phyloP scores from a whole-genome alignment of 2,329 filamentous ascomycete genomes.

The Cladosporium phlei region DNA sequence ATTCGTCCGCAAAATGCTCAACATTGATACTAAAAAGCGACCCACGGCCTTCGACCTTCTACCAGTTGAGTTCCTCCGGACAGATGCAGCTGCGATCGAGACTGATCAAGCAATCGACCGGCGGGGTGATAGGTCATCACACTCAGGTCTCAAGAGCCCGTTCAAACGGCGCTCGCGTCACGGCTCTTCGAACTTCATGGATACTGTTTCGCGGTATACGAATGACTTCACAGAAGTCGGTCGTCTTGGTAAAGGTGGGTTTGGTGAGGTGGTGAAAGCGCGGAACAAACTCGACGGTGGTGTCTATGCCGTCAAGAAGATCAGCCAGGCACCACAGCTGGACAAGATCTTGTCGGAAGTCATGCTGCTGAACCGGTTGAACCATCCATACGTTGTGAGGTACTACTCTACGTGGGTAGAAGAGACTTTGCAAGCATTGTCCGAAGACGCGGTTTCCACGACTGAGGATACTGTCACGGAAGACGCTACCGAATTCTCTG shows the following conservation, averaged over 20 bases:
- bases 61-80: slow-evolving; percentile 53
- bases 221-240: slow-evolving; percentile 90
- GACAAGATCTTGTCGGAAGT: slow-evolving; percentile 83
- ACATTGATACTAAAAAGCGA: slow-evolving; percentile 74
- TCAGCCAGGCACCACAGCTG: slow-evolving; percentile 67
- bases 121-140: slow-evolving; percentile 7
- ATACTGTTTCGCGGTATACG: slow-evolving; percentile 64
- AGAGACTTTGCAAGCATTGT: slow-evolving; percentile 40
- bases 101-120: neutral
- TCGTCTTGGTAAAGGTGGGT: slow-evolving; percentile 84
- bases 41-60: slow-evolving; percentile 73
- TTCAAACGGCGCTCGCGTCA: slow-evolving; percentile 27
- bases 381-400: slow-evolving; percentile 80
- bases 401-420: slow-evolving; percentile 97
- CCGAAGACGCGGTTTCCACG: slow-evolving; percentile 26
- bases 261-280: slow-evolving; percentile 93
- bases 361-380: slow-evolving; percentile 82
- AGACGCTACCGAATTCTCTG: slow-evolving; percentile 14
- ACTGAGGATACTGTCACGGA: slow-evolving; percentile 16
- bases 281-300: slow-evolving; percentile 90
- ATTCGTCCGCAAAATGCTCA: slow-evolving; percentile 78
- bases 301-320: slow-evolving; percentile 95
- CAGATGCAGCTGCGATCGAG: slow-evolving; percentile 36
- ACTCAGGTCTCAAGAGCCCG: slow-evolving; percentile 24
- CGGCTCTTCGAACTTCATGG: slow-evolving; percentile 27